A percentile compares a stretch with the other conserved stretches of the same genome.
These are phyloP conservation scores for Pogostemon cablin DNA, from an alignment of 257 asterid species.

Conservation along the genomic window DNA sequence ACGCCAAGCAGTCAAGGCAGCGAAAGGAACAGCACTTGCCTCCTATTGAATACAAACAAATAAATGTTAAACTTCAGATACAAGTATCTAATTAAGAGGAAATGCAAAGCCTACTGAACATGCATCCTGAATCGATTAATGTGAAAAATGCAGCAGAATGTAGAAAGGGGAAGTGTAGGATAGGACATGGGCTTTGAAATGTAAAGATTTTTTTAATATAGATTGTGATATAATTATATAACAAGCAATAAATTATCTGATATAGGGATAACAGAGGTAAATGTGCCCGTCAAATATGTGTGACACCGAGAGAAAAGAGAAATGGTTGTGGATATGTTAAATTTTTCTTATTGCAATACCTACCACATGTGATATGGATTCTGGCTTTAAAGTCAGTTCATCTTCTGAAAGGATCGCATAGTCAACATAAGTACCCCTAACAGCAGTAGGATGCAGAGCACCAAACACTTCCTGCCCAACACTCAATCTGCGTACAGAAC, in stretches of 20 bases:
- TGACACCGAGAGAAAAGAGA: slow-evolving; percentile 22
- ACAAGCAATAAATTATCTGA: neutral
- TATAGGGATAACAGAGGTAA: neutral
- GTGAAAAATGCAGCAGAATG: slow-evolving; percentile 18
- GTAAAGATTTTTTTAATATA: neutral
- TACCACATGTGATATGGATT: slow-evolving; percentile 83
- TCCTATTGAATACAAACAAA: slow-evolving; percentile 54
- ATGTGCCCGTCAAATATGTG: neutral
- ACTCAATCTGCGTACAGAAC: slow-evolving; percentile 60
- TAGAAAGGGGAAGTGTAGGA: slow-evolving; percentile 10
- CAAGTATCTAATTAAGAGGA: slow-evolving; percentile 11
- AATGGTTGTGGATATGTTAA: neutral
- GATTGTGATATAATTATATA: neutral
- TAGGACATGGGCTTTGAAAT: slow-evolving; percentile 9
- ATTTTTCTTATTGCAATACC: slow-evolving; percentile 30
- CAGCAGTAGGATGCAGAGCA: slow-evolving; percentile 96
- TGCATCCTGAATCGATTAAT: slow-evolving; percentile 21
- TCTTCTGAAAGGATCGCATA: slow-evolving; percentile 88
- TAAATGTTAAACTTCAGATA: neutral
- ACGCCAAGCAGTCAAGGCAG: slow-evolving; percentile 99
- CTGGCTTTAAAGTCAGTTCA: slow-evolving; percentile 77
- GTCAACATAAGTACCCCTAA: slow-evolving; percentile 95
- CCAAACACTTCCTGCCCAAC: slow-evolving; percentile 97
- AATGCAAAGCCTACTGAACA: slow-evolving; percentile 17
- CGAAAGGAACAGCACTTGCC: slow-evolving; percentile 97